A percentile compares a stretch with the other conserved stretches of the same genome.
These are phyloP conservation scores for Alternaria sp. DNA, from an alignment of 2,329 filamentous ascomycete species.

Conservation along the genomic window DNA sequence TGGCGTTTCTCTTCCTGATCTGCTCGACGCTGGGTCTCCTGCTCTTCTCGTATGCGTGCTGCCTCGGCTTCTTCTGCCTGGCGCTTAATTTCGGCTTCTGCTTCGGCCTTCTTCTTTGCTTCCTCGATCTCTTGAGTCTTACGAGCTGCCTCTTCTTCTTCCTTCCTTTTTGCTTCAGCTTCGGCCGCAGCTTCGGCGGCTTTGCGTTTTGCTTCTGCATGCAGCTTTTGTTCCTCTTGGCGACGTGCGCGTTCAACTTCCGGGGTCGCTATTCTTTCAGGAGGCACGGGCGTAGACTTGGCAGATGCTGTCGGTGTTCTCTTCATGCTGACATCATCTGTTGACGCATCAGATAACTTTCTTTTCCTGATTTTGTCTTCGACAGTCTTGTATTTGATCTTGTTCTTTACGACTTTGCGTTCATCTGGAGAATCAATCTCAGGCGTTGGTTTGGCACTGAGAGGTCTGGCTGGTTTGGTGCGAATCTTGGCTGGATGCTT, in stretches of 20 bases:
- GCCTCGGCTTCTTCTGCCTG: conserved; percentile 46
- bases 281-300: conserved; percentile 48
- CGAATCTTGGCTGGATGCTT: conserved; percentile 40
- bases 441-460: conserved; percentile 43
- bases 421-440: conserved; percentile 50
- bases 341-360: conserved; percentile 42
- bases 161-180: conserved; percentile 38
- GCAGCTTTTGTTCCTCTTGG: conserved; percentile 45
- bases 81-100: conserved; percentile 42
- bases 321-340: conserved; percentile 42
- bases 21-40: conserved; percentile 39
- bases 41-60: conserved; percentile 42
- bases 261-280: conserved; percentile 46
- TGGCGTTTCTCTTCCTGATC: conserved; percentile 43
- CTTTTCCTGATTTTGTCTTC: conserved; percentile 47
- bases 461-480: conserved; percentile 36
- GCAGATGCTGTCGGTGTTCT: conserved; percentile 46
- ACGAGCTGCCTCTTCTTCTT: conserved; percentile 40
- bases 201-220: conserved; percentile 38
- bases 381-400: conserved; percentile 43
- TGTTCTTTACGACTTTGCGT: conserved; percentile 41
- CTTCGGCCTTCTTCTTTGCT: conserved; percentile 38
- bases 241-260: conserved; percentile 46
- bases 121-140: conserved; percentile 44
- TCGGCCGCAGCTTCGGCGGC: conserved; percentile 32